Percentiles rank a stretch among this genome's conserved stretches.
Evolutionary conservation across 2,329 filamentous ascomycete genomes (phyloP).

Genomic region (Reticulascus tulasneorum): DNA sequence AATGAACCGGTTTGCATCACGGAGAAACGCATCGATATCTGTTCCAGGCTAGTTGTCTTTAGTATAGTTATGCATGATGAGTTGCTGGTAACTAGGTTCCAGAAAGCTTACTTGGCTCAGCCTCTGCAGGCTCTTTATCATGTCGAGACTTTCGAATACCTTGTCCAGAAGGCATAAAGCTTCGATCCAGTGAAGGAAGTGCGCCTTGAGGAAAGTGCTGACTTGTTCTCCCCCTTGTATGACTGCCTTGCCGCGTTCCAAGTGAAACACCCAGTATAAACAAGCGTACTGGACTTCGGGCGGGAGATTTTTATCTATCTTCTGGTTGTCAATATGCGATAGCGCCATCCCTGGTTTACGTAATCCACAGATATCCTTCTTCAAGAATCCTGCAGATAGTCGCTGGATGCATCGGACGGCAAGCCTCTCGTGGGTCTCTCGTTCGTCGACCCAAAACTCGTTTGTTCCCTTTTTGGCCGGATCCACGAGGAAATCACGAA

Average conservation of each 20-base stretch:
- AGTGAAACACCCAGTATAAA: neutral
- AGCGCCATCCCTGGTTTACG: neutral
- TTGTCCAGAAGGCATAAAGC: neutral
- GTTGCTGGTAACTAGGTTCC: neutral
- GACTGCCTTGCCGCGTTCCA: neutral
- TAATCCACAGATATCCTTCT: neutral
- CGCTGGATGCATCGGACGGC: slow-evolving; percentile 28
- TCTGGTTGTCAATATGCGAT: neutral
- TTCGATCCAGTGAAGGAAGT: slow-evolving; percentile 1
- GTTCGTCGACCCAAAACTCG: slow-evolving; percentile 33
- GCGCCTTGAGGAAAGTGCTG: neutral
- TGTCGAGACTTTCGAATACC: too few species aligned
- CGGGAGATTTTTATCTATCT: neutral
- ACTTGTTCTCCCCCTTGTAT: neutral
- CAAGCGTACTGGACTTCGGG: slow-evolving; percentile 2
- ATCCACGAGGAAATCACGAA: slow-evolving; percentile 33
- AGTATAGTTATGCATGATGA: neutral
- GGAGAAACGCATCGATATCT: slow-evolving; percentile 12
- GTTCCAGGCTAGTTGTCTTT: too few species aligned
- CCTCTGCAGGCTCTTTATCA: slow-evolving; percentile 4
- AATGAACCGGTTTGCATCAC: slow-evolving; percentile 15
- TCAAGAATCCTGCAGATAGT: slow-evolving; percentile 22
- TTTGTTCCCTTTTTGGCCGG: slow-evolving; percentile 18
- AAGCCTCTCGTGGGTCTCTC: slow-evolving; percentile 24
- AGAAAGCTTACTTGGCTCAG: slow-evolving; percentile 6